Conservation (phyloP, 2,329 filamentous ascomycete species). For the Alternaria panax region DNA sequence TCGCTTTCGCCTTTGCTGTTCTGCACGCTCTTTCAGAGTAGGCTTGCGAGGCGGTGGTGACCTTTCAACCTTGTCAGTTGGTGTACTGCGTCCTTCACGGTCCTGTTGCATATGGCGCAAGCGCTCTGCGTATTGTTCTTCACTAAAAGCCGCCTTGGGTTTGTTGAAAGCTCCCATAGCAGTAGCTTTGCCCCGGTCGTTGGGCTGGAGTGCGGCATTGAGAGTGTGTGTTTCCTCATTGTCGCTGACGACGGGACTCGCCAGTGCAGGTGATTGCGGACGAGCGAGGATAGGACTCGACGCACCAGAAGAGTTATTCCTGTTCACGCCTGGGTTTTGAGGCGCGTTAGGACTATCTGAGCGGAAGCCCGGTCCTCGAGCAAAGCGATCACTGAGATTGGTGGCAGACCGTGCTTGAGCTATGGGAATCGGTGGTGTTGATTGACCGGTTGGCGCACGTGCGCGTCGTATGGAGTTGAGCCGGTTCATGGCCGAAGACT, state of each 20-base stretch:
- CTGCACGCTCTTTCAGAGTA: constrained; percentile 45
- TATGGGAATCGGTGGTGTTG: constrained; percentile 58
- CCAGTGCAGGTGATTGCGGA: constrained; percentile 62
- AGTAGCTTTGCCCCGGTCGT: constrained; percentile 82
- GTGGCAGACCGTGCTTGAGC: constrained; percentile 55
- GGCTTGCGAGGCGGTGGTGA: constrained; percentile 38
- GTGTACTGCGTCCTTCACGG: constrained; percentile 62
- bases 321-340: constrained; percentile 47
- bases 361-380: constrained; percentile 50
- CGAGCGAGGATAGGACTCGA: constrained; percentile 52
- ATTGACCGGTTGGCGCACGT: constrained; percentile 55
- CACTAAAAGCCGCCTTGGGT: constrained; percentile 78
- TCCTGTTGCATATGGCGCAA: constrained; percentile 82
- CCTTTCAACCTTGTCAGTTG: constrained; percentile 23
- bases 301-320: constrained; percentile 45
- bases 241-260: constrained; percentile 75
- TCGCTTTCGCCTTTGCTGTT: constrained; percentile 44
- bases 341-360: constrained; percentile 57
- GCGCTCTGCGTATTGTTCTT: constrained; percentile 82
- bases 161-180: constrained; percentile 76
- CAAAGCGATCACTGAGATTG: constrained; percentile 58
- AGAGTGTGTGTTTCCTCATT: constrained; percentile 71
- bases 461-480: constrained; percentile 80
- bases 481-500: constrained; percentile 76
- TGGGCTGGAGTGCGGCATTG: constrained; percentile 70